phyloP scores from a whole-genome alignment of 78 protist genomes.

The Protostelium mycophagum region DNA sequence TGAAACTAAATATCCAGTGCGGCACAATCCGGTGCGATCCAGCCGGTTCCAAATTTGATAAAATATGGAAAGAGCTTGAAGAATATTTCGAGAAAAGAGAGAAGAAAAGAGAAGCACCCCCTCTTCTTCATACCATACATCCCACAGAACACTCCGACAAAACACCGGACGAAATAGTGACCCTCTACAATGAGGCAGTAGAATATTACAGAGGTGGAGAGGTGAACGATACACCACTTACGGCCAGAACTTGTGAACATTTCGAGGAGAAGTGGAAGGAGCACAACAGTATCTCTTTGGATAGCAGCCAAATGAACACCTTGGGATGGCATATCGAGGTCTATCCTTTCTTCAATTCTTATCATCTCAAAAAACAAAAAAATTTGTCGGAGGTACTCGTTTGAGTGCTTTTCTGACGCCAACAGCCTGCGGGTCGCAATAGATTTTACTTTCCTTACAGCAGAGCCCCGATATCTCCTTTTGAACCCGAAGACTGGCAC shows the following conservation, averaged over 20 bases:
- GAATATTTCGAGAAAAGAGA: neutral
- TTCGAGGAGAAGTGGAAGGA: neutral
- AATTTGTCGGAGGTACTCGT: too few relatives aligned
- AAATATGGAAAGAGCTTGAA: neutral
- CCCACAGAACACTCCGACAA: neutral
- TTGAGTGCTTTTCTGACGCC: neutral
- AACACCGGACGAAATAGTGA: neutral
- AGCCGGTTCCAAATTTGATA: too few relatives aligned
- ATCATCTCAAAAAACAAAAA: too few relatives aligned
- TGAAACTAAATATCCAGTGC: too few relatives aligned
- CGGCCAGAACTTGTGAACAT: neutral
- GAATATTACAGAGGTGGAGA: neutral
- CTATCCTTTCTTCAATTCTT: too few relatives aligned
- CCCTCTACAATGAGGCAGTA: neutral
- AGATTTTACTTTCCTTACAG: neutral
- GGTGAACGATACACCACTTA: neutral
- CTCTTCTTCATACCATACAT: neutral
- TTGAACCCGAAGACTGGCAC: neutral
- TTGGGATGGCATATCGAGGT: too few relatives aligned
- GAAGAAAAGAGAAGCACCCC: neutral
- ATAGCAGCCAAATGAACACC: neutral
- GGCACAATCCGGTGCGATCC: too few relatives aligned
- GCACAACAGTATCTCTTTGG: neutral
- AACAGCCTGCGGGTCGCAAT: neutral
- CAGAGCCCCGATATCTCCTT: neutral